These are phyloP conservation scores for Xylariaceae sp. DNA, from an alignment of 2,329 filamentous ascomycete genomes.

Conservation along the genomic window DNA sequence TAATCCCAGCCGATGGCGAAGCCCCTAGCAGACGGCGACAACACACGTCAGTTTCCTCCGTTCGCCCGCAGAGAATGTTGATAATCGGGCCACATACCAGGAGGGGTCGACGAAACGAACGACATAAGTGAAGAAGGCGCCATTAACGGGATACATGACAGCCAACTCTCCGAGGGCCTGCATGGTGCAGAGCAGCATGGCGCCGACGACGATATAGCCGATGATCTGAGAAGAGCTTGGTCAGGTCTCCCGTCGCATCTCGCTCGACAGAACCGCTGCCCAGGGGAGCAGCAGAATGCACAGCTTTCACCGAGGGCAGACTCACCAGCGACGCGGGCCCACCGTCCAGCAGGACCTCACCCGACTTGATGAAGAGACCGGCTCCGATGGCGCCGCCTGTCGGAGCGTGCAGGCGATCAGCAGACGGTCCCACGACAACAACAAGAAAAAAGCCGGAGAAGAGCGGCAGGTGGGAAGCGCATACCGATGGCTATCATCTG, in stretches of 20 bases:
- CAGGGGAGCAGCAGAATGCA: background rate
- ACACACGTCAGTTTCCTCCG: background rate
- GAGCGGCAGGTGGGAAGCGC: conserved; percentile 5
- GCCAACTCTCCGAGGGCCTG: conserved; percentile 54
- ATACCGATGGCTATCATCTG: conserved; percentile 40
- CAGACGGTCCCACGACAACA: background rate
- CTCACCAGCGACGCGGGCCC: conserved; percentile 44
- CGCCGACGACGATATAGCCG: conserved; percentile 47
- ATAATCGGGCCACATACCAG: conserved; percentile 29
- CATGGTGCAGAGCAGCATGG: conserved; percentile 51
- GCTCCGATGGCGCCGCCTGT: conserved; percentile 38
- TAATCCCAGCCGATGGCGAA: conserved; percentile 50
- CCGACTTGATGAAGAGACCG: conserved; percentile 65
- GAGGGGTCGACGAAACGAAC: conserved; percentile 55
- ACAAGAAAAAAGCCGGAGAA: background rate
- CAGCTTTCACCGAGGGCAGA: too few relatives aligned
- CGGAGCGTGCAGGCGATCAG: too few relatives aligned
- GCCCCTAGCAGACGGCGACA: conserved; percentile 32
- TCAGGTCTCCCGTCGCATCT: too few relatives aligned
- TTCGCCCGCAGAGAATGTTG: background rate
- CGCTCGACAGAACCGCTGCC: too few relatives aligned
- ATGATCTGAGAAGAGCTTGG: conserved; percentile 25
- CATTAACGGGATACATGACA: conserved; percentile 52
- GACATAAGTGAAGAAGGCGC: conserved; percentile 55
- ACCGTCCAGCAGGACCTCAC: conserved; percentile 49